Evolutionary conservation across 768 basidiomycete genomes (phyloP).

Genomic region (Naganishia onofrii): DNA sequence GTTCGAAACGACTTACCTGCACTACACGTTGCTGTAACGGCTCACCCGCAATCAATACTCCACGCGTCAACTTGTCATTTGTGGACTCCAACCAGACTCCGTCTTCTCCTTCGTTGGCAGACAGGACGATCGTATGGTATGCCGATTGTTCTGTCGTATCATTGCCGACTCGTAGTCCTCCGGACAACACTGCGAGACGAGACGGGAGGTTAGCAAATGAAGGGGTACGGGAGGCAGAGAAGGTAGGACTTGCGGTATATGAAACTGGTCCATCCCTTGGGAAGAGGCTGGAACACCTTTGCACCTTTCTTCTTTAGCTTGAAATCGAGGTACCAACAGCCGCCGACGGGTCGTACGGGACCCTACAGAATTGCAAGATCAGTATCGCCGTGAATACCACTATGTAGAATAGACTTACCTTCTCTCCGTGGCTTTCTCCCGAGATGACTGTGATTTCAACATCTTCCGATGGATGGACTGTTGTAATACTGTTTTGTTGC

Average conservation of each 20-base stretch:
- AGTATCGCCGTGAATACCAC: neutral
- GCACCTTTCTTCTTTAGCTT: slow-evolving; percentile 63
- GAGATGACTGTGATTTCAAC: slow-evolving; percentile 78
- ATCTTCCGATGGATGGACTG: slow-evolving; percentile 39
- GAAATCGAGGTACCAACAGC: slow-evolving; percentile 89
- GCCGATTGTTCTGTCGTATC: slow-evolving; percentile 55
- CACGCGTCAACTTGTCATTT: slow-evolving; percentile 64
- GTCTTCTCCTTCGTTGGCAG: slow-evolving; percentile 60
- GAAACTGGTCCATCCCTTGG: slow-evolving; percentile 84
- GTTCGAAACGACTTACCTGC: slow-evolving; percentile 54
- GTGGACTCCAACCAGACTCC: slow-evolving; percentile 64
- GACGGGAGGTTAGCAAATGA: neutral
- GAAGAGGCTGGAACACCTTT: slow-evolving; percentile 76
- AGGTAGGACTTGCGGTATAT: slow-evolving; percentile 64
- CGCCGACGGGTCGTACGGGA: slow-evolving; percentile 84
- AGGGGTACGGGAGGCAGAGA: neutral
- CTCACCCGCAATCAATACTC: slow-evolving; percentile 78
- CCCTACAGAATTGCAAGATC: slow-evolving; percentile 53
- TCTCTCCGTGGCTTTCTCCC: slow-evolving; percentile 75
- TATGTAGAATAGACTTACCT: slow-evolving; percentile 25
- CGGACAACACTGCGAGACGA: slow-evolving; percentile 61
- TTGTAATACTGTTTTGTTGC: slow-evolving; percentile 57
- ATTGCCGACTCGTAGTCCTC: slow-evolving; percentile 64
- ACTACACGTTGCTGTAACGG: slow-evolving; percentile 83
- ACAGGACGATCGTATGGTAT: slow-evolving; percentile 82